phyloP scores from a whole-genome alignment of 129 eudicot species.

The Chrysanthemum lavandulifolium region DNA sequence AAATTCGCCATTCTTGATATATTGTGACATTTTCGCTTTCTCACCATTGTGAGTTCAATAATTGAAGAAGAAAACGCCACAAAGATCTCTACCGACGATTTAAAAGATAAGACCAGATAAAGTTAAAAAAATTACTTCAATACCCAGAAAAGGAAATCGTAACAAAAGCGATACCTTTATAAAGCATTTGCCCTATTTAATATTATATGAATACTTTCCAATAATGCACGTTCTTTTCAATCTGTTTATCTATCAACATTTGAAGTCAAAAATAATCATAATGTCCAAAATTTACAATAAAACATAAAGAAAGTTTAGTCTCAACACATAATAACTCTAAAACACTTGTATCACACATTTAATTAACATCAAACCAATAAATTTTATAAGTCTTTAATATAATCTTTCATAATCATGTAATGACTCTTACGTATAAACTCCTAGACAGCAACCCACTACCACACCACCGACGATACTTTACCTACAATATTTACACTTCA shows the following conservation, averaged over 20 bases:
- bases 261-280: neutral
- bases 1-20: no score
- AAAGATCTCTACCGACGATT: no score
- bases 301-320: neutral
- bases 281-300: no score
- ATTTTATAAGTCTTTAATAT: neutral
- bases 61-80: no score
- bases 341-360: neutral
- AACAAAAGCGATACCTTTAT: no score
- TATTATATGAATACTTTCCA: neutral
- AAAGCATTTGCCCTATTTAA: no score
- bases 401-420: conserved; percentile 19
- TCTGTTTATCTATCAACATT: neutral
- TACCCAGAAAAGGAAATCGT: no score
- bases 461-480: conserved; percentile 43
- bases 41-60: no score
- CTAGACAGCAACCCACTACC: conserved; percentile 35
- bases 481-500: conserved; percentile 20
- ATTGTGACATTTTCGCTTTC: no score
- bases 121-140: no score
- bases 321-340: neutral
- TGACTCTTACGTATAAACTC: conserved; percentile 23
- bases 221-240: neutral
- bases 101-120: no score
- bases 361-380: neutral